Percentiles rank a stretch among this genome's conserved stretches.
Evolutionary conservation across 1,284 basidiomycete species (phyloP).

Genomic region (Tilletia walkeri): DNA sequence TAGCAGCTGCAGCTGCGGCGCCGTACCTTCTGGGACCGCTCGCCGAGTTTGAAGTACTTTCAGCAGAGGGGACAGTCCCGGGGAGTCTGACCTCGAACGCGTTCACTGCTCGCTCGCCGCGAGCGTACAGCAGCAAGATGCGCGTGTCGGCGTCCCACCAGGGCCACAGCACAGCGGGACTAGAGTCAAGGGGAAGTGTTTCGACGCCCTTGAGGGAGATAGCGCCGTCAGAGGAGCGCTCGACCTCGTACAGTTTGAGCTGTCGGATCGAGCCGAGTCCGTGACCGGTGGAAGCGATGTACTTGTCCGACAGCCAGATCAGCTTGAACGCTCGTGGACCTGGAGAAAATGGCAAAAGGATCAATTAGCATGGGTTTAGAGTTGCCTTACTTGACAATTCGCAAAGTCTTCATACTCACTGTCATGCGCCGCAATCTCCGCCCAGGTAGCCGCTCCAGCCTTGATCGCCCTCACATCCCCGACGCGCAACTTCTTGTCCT

Average conservation of each 20-base stretch:
- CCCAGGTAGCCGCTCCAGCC: constrained; percentile 30
- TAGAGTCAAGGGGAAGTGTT: constrained; percentile 57
- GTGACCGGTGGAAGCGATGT: constrained; percentile 59
- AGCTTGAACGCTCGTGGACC: constrained; percentile 57
- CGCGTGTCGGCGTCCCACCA: constrained; percentile 58
- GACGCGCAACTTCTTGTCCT: constrained; percentile 56
- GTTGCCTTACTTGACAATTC: not conserved
- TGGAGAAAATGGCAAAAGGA: not conserved
- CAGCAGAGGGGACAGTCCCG: not conserved
- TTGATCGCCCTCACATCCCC: constrained; percentile 55
- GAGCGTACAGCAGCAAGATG: constrained; percentile 59
- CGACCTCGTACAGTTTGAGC: constrained; percentile 56
- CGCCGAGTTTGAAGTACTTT: not conserved
- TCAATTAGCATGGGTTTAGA: not conserved
- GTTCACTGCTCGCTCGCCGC: constrained; percentile 59
- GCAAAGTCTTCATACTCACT: not conserved
- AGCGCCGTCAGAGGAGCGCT: not conserved
- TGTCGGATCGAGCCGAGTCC: constrained; percentile 57
- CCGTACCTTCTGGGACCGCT: constrained; percentile 19
- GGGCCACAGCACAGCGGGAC: constrained; percentile 59
- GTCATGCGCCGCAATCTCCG: constrained; percentile 43
- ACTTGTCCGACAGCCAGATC: constrained; percentile 56
- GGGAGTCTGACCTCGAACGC: constrained; percentile 56
- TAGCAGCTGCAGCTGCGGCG: constrained; percentile 7
- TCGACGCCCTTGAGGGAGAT: constrained; percentile 37